Base-by-base conservation (phyloP, 1,284 basidiomycete species). In the Singerocomus inundabilis region DNA sequence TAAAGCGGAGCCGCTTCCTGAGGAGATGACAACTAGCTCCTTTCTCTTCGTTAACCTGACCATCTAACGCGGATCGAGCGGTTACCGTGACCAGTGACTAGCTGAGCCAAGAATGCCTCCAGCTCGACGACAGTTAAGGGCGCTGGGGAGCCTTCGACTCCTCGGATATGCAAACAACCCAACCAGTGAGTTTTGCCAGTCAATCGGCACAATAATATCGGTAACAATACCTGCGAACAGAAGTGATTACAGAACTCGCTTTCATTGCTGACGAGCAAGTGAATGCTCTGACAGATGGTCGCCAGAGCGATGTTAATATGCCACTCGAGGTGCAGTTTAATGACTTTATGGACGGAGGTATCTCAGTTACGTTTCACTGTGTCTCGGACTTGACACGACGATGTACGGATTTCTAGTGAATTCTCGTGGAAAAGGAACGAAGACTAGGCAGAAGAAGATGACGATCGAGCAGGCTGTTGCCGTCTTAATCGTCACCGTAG, bases 291-390 rank as follows among this genome's bases (percentile, higher is more conserved):
- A 28, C 1, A 8, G 44, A 48, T 9, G 31, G 21, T 1, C 28
- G 8, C 6, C 49, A 42, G n/a, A 13, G 29, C 13, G 43, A 48
- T 21, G 5, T 39, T 21, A 40, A 52, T 24, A 30, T 30, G 5
- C 60, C 64, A 1, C 44, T 63, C 18, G 60, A 61, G 34, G 52
- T 63, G 37, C 44, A 48, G 39, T 63, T 63, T 7, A 35, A 63
- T 18, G 60, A 67, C 26, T 65, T 63, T 46, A 53, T 63, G 62
- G 41, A 54, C 4, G 58, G 61, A 50, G 62, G 61, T 65, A 61
- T 33, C 15, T 37, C 25, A 24, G 21, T 12, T n/a, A 12, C 38
- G 18, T 25, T 38, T 15, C 10, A n/a, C n/a, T n/a, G 4, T 16
- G 16, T 42, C 33, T 24, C 9, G 24, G 24, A 15, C 29, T 7